Percentiles rank a stretch among this genome's conserved stretches.
These are phyloP conservation scores for Rhizopus delemar DNA, from an alignment of 371 early-diverging fungal species.

Conservation along the genomic window DNA sequence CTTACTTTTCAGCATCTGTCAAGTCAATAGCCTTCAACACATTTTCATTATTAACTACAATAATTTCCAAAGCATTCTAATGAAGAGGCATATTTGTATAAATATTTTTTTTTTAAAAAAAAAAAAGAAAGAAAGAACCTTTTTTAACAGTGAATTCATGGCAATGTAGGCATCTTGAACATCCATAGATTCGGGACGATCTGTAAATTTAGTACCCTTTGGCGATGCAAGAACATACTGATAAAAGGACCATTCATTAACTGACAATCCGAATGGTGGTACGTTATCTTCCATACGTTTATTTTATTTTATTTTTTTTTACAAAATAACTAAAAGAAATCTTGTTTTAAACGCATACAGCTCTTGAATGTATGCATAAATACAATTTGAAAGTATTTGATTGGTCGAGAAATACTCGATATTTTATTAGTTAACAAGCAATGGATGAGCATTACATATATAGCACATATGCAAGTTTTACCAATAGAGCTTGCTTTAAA, in stretches of 20 bases:
- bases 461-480: too few species aligned
- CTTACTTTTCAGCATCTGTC: constrained; percentile 44
- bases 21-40: constrained; percentile 43
- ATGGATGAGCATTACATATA: too few species aligned
- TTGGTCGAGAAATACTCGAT: too few species aligned
- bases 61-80: constrained; percentile 37
- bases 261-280: constrained; percentile 27
- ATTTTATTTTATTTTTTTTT: too few species aligned
- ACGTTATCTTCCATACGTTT: constrained; percentile 8
- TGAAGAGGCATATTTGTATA: not conserved
- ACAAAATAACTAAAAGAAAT: too few species aligned
- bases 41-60: constrained; percentile 44
- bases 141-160: constrained; percentile 54
- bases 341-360: too few species aligned
- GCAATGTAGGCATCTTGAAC: constrained; percentile 44
- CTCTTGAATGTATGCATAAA: too few species aligned
- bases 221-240: constrained; percentile 23
- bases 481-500: too few species aligned
- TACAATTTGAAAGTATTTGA: too few species aligned
- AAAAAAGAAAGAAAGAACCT: constrained; percentile 27
- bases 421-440: too few species aligned
- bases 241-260: constrained; percentile 31
- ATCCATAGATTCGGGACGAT: constrained; percentile 47
- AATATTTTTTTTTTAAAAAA: not conserved
- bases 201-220: constrained; percentile 45